Conservation (phyloP, 352 stramenopile species). For the Phytophthora aleatoria region DNA sequence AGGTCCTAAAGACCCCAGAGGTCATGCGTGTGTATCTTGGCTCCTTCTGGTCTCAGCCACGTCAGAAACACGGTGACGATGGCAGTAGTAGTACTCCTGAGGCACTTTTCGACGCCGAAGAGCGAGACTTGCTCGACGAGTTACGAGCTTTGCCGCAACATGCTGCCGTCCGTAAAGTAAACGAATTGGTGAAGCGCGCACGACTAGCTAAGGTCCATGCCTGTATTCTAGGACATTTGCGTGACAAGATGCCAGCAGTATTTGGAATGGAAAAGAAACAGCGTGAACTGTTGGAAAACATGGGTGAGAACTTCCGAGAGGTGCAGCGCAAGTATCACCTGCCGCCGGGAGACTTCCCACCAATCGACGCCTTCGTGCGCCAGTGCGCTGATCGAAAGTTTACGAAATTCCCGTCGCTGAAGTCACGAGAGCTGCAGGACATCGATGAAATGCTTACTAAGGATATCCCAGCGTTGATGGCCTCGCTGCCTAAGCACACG, state of each 20-base stretch:
- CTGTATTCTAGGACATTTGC: conserved; percentile 97
- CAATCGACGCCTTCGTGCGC: conserved; percentile 88
- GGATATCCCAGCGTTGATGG: conserved; percentile 96
- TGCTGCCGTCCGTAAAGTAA: conserved; percentile 94
- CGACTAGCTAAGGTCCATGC: conserved; percentile 96
- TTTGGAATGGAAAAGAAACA: conserved; percentile 98
- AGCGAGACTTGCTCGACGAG: conserved; percentile 97
- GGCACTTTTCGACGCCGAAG: conserved; percentile 96
- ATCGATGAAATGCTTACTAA: conserved; percentile 98
- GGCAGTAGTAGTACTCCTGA: conserved; percentile 61
- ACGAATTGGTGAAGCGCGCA: conserved; percentile 96
- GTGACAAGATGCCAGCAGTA: conserved; percentile 96
- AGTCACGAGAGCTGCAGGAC: conserved; percentile 95
- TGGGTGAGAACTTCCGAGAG: conserved; percentile 96
- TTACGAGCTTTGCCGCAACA: conserved; percentile 95
- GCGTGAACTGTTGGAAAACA: conserved; percentile 93
- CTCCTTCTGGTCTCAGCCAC: conserved; percentile 96
- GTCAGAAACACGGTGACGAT: conserved; percentile 74
- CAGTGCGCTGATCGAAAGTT: conserved; percentile 91
- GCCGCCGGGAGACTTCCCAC: conserved; percentile 94
- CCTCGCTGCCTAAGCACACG: conserved; percentile 65
- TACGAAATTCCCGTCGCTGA: conserved; percentile 91
- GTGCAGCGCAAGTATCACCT: conserved; percentile 98
- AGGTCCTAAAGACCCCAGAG: conserved; percentile 97
- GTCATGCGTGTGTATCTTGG: conserved; percentile 98